Percentiles rank a stretch among this genome's conserved stretches.
These are phyloP conservation scores for Pistacia vera DNA, from an alignment of 345 rosid species.

Conservation along the genomic window DNA sequence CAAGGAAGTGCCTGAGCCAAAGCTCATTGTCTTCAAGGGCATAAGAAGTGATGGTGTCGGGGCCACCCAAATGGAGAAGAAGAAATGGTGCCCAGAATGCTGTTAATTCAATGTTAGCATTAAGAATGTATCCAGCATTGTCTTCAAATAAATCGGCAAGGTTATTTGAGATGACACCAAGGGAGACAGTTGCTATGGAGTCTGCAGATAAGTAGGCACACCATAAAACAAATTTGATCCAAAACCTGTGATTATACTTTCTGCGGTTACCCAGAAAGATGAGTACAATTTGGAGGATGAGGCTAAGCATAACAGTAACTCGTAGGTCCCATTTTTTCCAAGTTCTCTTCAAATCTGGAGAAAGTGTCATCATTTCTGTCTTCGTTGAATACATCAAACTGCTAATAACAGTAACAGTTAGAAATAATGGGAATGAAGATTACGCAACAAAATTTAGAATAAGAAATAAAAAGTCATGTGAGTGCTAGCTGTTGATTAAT, in stretches of 20 bases:
- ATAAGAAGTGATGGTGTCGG: slow-evolving; percentile 4
- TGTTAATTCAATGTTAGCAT: neutral
- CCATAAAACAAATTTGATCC: neutral
- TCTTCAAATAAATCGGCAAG: neutral
- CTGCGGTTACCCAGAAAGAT: neutral
- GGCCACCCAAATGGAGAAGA: neutral
- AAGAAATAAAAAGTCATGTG: too few species aligned
- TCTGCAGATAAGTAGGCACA: neutral
- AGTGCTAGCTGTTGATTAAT: too few species aligned
- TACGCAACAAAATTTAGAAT: too few species aligned
- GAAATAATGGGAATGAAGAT: too few species aligned
- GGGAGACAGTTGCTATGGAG: neutral
- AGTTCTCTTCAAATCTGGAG: neutral
- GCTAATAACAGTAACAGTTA: neutral
- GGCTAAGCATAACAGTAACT: neutral
- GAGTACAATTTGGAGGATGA: neutral
- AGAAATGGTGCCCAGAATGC: neutral
- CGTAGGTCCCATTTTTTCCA: neutral
- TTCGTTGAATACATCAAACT: too few species aligned
- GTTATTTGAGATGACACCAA: neutral
- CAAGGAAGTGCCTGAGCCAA: neutral
- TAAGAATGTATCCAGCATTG: neutral
- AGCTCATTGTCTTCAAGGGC: neutral
- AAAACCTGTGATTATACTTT: neutral
- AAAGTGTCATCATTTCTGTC: neutral